A percentile compares a stretch with the other conserved stretches of the same genome.
Evolutionary conservation across 805 yeast species (phyloP).

Genomic region (Candida sithepensis): DNA sequence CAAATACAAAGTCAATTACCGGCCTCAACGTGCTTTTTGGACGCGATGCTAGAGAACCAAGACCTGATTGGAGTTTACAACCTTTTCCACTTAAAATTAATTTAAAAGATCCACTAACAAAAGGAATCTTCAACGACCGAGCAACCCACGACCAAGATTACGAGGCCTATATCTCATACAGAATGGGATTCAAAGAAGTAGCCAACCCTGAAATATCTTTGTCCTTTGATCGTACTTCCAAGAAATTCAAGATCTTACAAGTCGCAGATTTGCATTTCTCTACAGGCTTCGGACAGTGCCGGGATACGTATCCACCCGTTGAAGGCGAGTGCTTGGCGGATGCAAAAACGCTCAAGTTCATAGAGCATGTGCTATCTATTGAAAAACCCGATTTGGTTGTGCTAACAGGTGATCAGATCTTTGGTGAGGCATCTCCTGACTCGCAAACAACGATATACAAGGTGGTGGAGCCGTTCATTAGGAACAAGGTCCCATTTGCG

Average conservation of each 20-base stretch:
- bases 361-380: conserved; percentile 58
- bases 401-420: conserved; percentile 87
- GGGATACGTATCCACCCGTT: conserved; percentile 59
- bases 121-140: conserved; percentile 3
- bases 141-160: conserved; percentile 8
- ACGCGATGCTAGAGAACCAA: conserved; percentile 67
- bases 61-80: conserved; percentile 60
- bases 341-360: conserved; percentile 57
- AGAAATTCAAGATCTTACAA: conserved; percentile 75
- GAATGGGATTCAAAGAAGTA: conserved; percentile 22
- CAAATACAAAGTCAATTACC: conserved; percentile 38
- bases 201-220: conserved; percentile 5
- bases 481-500: conserved; percentile 75
- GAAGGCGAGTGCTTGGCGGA: conserved; percentile 71
- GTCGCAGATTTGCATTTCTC: conserved; percentile 89
- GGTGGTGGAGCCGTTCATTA: conserved; percentile 65
- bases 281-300: conserved; percentile 78
- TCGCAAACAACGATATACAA: conserved; percentile 79
- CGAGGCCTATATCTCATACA: conserved; percentile 32
- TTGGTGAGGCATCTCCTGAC: conserved; percentile 77
- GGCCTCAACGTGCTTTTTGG: conserved; percentile 74
- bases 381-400: conserved; percentile 86
- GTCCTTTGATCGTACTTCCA: conserved; percentile 25
- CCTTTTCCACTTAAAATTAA: conserved; percentile 15
- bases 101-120: conserved; percentile 6